Conservation (phyloP, 768 basidiomycete genomes). For the Agrocybe praecox region DNA sequence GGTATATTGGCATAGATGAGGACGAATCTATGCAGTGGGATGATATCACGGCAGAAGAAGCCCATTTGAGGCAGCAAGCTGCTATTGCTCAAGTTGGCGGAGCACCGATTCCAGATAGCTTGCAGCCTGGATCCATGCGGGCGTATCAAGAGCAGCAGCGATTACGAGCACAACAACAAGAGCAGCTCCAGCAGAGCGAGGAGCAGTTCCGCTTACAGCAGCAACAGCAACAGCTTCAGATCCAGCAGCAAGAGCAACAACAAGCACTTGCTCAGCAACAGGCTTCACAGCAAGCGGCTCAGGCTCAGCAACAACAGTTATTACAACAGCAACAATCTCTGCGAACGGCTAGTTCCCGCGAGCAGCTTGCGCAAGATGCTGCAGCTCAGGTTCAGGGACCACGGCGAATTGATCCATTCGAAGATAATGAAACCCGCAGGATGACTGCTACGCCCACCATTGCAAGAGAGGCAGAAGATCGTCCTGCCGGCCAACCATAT, state of each 20-base stretch:
- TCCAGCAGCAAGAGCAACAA: constrained; percentile 28
- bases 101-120: constrained; percentile 31
- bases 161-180: constrained; percentile 22
- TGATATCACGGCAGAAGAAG: constrained; percentile 59
- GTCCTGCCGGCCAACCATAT: constrained; percentile 26
- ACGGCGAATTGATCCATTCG: constrained; percentile 59
- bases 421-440: constrained; percentile 73
- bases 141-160: constrained; percentile 32
- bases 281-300: constrained; percentile 30
- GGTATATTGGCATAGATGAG: constrained; percentile 51
- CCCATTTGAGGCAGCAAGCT: constrained; percentile 22
- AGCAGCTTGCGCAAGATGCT: constrained; percentile 38
- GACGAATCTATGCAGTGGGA: constrained; percentile 94
- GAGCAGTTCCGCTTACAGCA: constrained; percentile 8
- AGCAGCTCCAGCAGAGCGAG: constrained; percentile 9
- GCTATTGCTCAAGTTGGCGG: constrained; percentile 17
- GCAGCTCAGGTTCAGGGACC: constrained; percentile 9
- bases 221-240: constrained; percentile 18
- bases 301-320: constrained; percentile 27
- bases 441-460: constrained; percentile 80
- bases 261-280: constrained; percentile 33
- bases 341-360: constrained; percentile 48
- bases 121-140: constrained; percentile 35
- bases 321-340: constrained; percentile 39
- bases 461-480: constrained; percentile 54